Evolutionary conservation across 148 eudicot genomes (phyloP).

Genomic region (Rhododendron griersonianum): DNA sequence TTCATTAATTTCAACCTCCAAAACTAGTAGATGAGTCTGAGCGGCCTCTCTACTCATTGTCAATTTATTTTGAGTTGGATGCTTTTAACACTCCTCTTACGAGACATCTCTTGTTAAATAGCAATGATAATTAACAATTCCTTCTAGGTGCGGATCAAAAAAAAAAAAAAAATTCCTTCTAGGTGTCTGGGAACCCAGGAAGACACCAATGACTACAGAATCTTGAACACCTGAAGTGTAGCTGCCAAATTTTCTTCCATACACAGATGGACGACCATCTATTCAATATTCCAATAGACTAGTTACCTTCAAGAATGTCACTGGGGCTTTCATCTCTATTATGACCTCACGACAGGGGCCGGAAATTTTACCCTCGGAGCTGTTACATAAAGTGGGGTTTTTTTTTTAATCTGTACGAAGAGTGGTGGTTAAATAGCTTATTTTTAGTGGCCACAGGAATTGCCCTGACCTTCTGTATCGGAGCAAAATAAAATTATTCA

Average conservation of each 20-base stretch:
- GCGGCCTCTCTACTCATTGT: too few relatives aligned
- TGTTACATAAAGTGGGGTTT: conserved; percentile 3
- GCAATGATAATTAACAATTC: conserved; percentile 57
- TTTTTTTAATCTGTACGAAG: too few relatives aligned
- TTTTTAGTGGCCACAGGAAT: conserved; percentile 77
- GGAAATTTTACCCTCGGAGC: conserved; percentile 5
- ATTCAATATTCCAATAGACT: conserved; percentile 62
- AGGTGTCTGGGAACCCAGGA: conserved; percentile 89
- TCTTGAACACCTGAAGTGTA: conserved; percentile 47
- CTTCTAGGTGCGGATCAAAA: conserved; percentile 83
- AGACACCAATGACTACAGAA: conserved; percentile 97
- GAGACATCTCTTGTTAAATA: conserved; percentile 16
- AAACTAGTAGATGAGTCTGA: too few relatives aligned
- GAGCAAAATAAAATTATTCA: conserved; percentile 11
- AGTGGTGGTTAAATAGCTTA: conserved; percentile 53
- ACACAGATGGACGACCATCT: conserved; percentile 84
- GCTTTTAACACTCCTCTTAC: neutral
- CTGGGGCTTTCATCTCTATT: conserved; percentile 56
- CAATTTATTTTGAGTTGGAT: too few relatives aligned
- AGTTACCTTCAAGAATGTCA: conserved; percentile 59
- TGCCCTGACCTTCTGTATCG: conserved; percentile 80
- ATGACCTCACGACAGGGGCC: conserved; percentile 47
- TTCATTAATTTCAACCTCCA: too few relatives aligned
- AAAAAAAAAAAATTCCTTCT: conserved; percentile 91
- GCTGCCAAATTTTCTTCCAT: conserved; percentile 41